Percentiles rank a stretch among this genome's conserved stretches.
Conservation (phyloP, 2,329 filamentous ascomycete species). For the Aspergillus texensis region DNA sequence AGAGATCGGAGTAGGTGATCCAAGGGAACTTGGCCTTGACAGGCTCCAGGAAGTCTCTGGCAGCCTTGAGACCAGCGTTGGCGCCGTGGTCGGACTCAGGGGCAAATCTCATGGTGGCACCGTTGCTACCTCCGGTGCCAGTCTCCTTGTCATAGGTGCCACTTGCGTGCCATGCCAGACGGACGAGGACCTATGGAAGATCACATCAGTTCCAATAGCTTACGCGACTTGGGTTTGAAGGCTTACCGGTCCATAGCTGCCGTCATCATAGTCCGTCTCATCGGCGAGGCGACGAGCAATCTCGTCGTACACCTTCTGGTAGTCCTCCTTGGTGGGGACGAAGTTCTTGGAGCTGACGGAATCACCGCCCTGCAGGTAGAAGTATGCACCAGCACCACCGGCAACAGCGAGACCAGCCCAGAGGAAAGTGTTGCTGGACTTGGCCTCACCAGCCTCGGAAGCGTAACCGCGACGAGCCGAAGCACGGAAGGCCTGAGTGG, state of each 20-base stretch:
- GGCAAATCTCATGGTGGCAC: slow-evolving; percentile 93
- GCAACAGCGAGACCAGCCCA: slow-evolving; percentile 63
- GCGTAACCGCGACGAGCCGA: slow-evolving; percentile 79
- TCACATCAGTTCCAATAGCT: background rate
- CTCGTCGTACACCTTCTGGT: slow-evolving; percentile 92
- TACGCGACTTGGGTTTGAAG: background rate
- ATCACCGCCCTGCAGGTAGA: slow-evolving; percentile 58
- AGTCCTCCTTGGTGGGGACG: slow-evolving; percentile 79
- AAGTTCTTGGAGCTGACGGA: slow-evolving; percentile 54
- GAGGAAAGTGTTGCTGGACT: slow-evolving; percentile 55
- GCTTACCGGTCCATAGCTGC: slow-evolving; percentile 82
- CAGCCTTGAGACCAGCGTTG: slow-evolving; percentile 84
- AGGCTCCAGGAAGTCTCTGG: slow-evolving; percentile 90
- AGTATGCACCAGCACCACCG: slow-evolving; percentile 67
- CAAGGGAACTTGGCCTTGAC: slow-evolving; percentile 89
- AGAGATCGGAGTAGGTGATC: slow-evolving; percentile 96
- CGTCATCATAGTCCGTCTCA: slow-evolving; percentile 94
- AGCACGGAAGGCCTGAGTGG: slow-evolving; percentile 71
- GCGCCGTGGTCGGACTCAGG: slow-evolving; percentile 89
- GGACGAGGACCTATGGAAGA: slow-evolving; percentile 65
- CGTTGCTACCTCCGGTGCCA: slow-evolving; percentile 88
- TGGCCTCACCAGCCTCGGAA: slow-evolving; percentile 62
- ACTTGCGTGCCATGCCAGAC: slow-evolving; percentile 91
- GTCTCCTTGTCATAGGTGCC: slow-evolving; percentile 91
- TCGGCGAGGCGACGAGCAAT: slow-evolving; percentile 80